phyloP scores from a whole-genome alignment of 768 basidiomycete genomes.

The Lentinus brumalis region DNA sequence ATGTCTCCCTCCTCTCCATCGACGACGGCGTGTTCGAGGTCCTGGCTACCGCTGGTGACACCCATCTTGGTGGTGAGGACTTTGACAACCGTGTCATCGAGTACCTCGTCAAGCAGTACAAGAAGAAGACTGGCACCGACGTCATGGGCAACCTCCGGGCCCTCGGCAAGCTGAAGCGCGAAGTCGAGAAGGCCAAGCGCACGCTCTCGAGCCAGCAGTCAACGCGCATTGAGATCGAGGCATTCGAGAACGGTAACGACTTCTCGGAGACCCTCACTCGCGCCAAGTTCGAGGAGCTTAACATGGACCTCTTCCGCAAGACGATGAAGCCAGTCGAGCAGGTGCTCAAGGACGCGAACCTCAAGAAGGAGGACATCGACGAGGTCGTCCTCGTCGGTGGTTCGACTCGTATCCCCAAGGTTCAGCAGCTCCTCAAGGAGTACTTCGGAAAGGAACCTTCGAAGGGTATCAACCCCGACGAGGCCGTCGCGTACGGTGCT shows the following conservation, averaged over 20 bases:
- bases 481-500: slow-evolving; percentile 98
- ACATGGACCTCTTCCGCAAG: slow-evolving; percentile 99
- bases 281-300: slow-evolving; percentile 98
- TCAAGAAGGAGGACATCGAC: slow-evolving; percentile 96
- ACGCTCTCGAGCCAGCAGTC: slow-evolving; percentile 86
- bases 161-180: slow-evolving; percentile 70
- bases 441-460: slow-evolving; percentile 98
- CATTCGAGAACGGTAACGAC: slow-evolving; percentile 95
- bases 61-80: slow-evolving; percentile 66
- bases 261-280: slow-evolving; percentile 96
- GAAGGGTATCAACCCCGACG: slow-evolving; percentile 98
- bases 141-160: slow-evolving; percentile 62
- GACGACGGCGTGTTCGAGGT: slow-evolving; percentile 64
- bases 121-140: slow-evolving; percentile 66
- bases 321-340: slow-evolving; percentile 99
- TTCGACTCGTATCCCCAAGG: slow-evolving; percentile 99
- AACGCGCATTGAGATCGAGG: slow-evolving; percentile 92
- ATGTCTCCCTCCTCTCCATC: slow-evolving; percentile 88
- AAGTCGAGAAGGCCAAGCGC: slow-evolving; percentile 74
- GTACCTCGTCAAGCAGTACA: slow-evolving; percentile 68
- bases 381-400: slow-evolving; percentile 96
- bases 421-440: slow-evolving; percentile 97
- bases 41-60: slow-evolving; percentile 64
- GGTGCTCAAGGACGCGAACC: slow-evolving; percentile 95
- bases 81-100: slow-evolving; percentile 77